Conservation (phyloP, 805 yeast species). For the Metschnikowia reukaufii region DNA sequence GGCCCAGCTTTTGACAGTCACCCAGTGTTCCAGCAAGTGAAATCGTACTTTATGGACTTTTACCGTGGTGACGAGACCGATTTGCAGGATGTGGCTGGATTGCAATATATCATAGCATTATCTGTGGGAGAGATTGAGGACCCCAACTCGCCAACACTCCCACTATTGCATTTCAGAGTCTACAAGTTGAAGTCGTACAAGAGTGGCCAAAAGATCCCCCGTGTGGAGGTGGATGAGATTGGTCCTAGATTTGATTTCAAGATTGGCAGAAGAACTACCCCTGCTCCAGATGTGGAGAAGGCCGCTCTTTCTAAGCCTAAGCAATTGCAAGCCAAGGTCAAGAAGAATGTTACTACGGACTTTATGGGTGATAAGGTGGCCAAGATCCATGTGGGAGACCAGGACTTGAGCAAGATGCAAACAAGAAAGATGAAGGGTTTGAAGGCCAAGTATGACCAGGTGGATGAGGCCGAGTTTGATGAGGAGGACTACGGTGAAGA, state of each 20-base stretch:
- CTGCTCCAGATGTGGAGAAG: conserved; percentile 85
- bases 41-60: conserved; percentile 87
- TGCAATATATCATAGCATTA: conserved; percentile 85
- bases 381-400: conserved; percentile 93
- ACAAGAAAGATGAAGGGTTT: conserved; percentile 99
- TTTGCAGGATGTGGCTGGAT: conserved; percentile 89
- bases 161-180: conserved; percentile 85
- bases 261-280: conserved; percentile 79
- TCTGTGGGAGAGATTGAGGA: conserved; percentile 76
- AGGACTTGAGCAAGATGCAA: conserved; percentile 85
- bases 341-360: conserved; percentile 88
- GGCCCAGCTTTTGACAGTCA: conserved; percentile 90
- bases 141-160: conserved; percentile 68
- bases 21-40: conserved; percentile 80
- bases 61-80: conserved; percentile 82
- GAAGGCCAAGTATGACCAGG: conserved; percentile 81
- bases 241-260: conserved; percentile 95
- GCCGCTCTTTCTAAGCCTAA: conserved; percentile 82
- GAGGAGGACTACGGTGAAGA: conserved; percentile 51
- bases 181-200: conserved; percentile 79
- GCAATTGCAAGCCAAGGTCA: conserved; percentile 75
- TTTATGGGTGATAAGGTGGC: conserved; percentile 95
- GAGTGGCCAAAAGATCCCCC: conserved; percentile 85
- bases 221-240: conserved; percentile 91
- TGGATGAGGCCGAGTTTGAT: conserved; percentile 48